Percentiles rank a stretch among this genome's conserved stretches.
phyloP scores from a whole-genome alignment of 2,329 filamentous ascomycete species.

The Phyllosticta ampelicida region DNA sequence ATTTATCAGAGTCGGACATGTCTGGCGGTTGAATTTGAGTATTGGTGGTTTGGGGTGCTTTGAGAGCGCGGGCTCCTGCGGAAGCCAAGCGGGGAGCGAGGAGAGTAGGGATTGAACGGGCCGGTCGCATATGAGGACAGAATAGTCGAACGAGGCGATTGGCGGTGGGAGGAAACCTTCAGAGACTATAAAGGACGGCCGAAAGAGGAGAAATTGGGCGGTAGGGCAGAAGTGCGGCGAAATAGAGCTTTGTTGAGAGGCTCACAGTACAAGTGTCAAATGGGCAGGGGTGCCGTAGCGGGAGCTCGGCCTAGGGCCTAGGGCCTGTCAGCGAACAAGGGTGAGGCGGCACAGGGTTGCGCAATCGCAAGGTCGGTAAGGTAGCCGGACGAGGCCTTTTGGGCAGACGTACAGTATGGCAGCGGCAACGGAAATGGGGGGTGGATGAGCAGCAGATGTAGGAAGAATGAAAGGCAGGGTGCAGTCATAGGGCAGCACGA shows the following conservation, averaged over 20 bases:
- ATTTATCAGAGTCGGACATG: constrained; percentile 29
- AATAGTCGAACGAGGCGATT: background rate
- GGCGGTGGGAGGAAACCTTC: background rate
- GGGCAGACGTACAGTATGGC: background rate
- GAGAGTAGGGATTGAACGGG: background rate
- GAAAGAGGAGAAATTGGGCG: background rate
- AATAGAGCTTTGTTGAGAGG: constrained; percentile 1
- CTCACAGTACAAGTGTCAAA: constrained; percentile 3
- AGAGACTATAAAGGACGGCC: background rate
- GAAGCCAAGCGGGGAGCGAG: background rate
- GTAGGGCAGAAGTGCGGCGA: background rate
- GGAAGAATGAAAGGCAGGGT: background rate
- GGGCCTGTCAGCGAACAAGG: constrained; percentile 1
- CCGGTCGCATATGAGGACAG: background rate
- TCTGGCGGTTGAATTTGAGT: background rate
- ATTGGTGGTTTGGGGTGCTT: background rate
- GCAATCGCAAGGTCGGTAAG: background rate
- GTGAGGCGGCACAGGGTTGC: background rate
- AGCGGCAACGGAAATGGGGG: background rate
- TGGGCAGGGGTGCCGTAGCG: constrained; percentile 1
- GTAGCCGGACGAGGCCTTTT: background rate
- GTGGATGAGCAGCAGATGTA: background rate
- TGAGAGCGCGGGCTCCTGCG: background rate
- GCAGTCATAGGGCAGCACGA: background rate
- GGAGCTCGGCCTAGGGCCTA: background rate